Evolutionary conservation across 306 rosid genomes (phyloP).

Genomic region (Arachis stenosperma): DNA sequence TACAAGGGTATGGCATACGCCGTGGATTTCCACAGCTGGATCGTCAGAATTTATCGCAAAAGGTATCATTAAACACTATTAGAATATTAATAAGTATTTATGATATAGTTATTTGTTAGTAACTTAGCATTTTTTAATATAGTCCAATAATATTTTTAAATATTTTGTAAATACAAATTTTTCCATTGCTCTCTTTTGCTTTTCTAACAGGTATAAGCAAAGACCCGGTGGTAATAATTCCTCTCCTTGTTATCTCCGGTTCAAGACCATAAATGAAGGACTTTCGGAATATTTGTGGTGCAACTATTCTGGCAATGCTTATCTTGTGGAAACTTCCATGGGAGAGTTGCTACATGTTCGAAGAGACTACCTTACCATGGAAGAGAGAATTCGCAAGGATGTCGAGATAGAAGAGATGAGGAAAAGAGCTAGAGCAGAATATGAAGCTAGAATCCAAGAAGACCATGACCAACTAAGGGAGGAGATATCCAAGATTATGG

Average conservation of each 20-base stretch:
- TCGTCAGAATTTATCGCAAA: neutral
- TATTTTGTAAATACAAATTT: too few species aligned
- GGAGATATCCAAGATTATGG: too few species aligned
- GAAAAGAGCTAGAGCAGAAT: neutral
- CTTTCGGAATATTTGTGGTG: neutral
- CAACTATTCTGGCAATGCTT: neutral
- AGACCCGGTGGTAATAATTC: neutral
- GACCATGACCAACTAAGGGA: too few species aligned
- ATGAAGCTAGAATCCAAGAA: too few species aligned
- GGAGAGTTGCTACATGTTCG: neutral
- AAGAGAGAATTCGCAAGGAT: neutral
- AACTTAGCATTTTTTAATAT: too few species aligned
- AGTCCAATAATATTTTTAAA: too few species aligned
- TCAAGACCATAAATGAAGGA: neutral
- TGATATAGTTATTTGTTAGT: too few species aligned
- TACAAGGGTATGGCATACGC: neutral
- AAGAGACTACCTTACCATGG: neutral
- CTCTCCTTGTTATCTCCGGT: neutral
- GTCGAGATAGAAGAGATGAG: neutral
- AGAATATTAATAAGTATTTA: too few species aligned
- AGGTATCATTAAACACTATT: too few species aligned
- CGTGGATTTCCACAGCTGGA: neutral
- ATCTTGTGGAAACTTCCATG: neutral
- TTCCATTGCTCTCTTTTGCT: too few species aligned
- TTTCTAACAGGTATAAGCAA: too few species aligned